These are phyloP conservation scores for Pseudogymnoascus sp. DNA, from an alignment of 2,329 filamentous ascomycete genomes.

Conservation along the genomic window DNA sequence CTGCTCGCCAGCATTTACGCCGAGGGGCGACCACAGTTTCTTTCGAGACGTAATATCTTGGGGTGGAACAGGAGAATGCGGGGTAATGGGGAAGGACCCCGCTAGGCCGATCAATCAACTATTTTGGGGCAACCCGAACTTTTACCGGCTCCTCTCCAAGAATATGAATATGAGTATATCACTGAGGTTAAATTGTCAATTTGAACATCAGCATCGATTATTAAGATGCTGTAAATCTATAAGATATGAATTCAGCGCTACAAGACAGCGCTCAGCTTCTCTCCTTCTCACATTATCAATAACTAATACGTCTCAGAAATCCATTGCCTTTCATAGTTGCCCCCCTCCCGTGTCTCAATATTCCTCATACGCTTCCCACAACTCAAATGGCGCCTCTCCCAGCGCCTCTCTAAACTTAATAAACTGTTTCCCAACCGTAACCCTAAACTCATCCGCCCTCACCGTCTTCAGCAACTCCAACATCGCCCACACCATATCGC, in stretches of 20 bases:
- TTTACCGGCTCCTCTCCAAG: background rate
- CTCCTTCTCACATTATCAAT: background rate
- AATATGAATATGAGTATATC: background rate
- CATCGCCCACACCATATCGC: background rate
- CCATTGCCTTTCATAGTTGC: background rate
- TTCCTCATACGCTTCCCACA: background rate
- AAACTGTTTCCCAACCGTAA: background rate
- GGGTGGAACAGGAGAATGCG: background rate
- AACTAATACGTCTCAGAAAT: background rate
- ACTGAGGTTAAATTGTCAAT: background rate
- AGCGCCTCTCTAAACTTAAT: background rate
- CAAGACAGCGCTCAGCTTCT: background rate
- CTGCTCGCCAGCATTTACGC: background rate
- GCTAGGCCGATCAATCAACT: background rate
- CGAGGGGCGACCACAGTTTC: background rate
- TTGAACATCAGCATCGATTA: background rate
- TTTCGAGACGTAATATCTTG: background rate
- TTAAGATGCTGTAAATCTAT: background rate
- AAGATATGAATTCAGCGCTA: background rate
- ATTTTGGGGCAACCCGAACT: background rate
- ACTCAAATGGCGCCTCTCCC: background rate
- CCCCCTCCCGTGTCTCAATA: background rate
- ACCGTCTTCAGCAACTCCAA: background rate
- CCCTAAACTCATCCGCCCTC: background rate
- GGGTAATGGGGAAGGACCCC: background rate